Evolutionary conservation across 169 alveolate species (phyloP).

Genomic region (Haemoproteus tartakovskyi): DNA sequence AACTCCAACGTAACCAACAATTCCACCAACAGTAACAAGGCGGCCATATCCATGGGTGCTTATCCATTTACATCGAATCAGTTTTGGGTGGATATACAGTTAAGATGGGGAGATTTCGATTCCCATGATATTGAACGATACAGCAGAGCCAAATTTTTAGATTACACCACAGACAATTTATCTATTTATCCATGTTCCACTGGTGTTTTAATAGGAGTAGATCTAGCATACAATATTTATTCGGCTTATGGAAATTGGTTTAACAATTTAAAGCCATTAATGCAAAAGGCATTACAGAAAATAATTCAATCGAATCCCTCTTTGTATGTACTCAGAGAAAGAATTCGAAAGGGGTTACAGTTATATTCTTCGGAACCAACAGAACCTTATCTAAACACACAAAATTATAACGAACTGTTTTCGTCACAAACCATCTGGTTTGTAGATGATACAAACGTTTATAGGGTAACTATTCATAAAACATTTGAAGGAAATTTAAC

Average conservation of each 20-base stretch:
- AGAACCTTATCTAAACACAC: conserved; percentile 98
- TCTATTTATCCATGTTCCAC: conserved; percentile 99
- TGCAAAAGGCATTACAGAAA: conserved; percentile 97
- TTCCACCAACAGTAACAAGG: too few relatives aligned
- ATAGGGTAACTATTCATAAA: conserved; percentile 99
- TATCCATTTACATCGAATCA: conserved; percentile 75
- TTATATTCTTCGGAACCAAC: conserved; percentile 99
- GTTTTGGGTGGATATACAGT: conserved; percentile 98
- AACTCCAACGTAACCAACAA: conserved; percentile 65
- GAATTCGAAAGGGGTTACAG: conserved; percentile 99
- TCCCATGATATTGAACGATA: conserved; percentile 99
- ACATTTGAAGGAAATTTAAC: conserved; percentile 99
- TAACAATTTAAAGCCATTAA: conserved; percentile 94
- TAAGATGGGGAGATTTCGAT: conserved; percentile 99
- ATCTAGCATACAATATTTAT: conserved; percentile 98
- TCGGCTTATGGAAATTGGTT: conserved; percentile 99
- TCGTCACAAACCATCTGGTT: conserved; percentile 99
- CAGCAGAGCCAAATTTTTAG: conserved; percentile 98
- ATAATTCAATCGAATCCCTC: conserved; percentile 99
- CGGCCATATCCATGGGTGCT: conserved; percentile 14
- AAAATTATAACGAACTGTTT: conserved; percentile 98
- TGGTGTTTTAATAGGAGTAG: conserved; percentile 97
- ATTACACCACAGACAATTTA: conserved; percentile 98
- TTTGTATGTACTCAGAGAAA: conserved; percentile 97
- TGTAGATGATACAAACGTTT: conserved; percentile 99